Evolutionary conservation across 805 yeast species (phyloP), one percentile per base, ranked within the genome.

Genomic region (Lipomyces japonicus): DNA sequence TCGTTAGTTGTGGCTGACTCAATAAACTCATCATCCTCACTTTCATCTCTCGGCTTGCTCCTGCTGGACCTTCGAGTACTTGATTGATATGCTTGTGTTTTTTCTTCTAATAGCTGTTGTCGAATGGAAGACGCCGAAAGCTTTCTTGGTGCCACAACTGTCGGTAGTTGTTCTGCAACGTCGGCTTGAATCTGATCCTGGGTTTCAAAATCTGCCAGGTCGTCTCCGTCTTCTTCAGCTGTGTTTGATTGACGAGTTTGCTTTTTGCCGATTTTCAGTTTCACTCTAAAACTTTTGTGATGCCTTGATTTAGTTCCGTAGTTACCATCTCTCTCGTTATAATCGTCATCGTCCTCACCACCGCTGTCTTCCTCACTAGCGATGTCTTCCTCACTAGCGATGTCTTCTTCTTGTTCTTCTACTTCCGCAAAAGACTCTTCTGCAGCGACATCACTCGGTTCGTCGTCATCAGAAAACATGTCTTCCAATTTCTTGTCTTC

Each of bases 391-490:
- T 23, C 39, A 16, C 31, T 38, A 28, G 28, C 49, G 19, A 42
- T 56, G 21, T 46, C 46, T 7, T 19, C 36, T 18, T 28, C 36
- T 12, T 30, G 22, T 19, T 28, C 23, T 18, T 3, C 10, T 12
- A 6, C 53, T 4, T 37, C 49, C 41, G 48, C 48, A 10, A n/a
- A 50, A 16, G 32, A 46, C 14, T 39, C 44, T 19, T 39, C 42
- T 16, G 38, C 49, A 16, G n/a, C 28, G 16, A 44, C 45, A 14
- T 37, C 25, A 28, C 35, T 44, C 43, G 16, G n/a, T 18, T 28
- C 34, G 39, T 55, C 68, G 50, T 63, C 61, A 62, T 69, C 75
- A 65, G 70, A 73, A 61, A 69, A 75, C 57, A 73, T 74, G 68
- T 60, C 51, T n/a, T 45, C 46, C 12, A 42, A 24, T 16, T 39